Percentiles rank a stretch among this genome's conserved stretches.
These are phyloP conservation scores for Artemisia tridentata DNA, from an alignment of 129 eudicot species.

Conservation along the genomic window DNA sequence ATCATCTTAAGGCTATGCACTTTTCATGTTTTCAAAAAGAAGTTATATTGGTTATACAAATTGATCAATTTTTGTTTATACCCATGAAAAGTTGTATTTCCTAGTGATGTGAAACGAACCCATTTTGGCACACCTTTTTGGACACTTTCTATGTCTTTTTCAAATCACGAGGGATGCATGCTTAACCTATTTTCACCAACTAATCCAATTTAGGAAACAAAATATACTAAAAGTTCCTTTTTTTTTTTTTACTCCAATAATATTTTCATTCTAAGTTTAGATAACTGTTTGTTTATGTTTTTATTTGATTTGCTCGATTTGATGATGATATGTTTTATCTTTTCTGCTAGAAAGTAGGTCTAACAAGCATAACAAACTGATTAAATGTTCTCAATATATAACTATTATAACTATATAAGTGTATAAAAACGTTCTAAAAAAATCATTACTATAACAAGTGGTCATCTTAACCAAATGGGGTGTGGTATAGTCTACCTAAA, in stretches of 20 bases:
- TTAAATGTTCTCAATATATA: neutral
- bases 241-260: neutral
- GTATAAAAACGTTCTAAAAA: neutral
- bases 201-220: slow-evolving; percentile 18
- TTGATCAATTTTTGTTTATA: neutral
- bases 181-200: slow-evolving; percentile 22
- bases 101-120: slow-evolving; percentile 17
- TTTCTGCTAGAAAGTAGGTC: slow-evolving; percentile 21
- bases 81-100: slow-evolving; percentile 7
- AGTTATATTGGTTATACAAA: too few relatives aligned
- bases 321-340: too few relatives aligned
- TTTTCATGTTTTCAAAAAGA: too few relatives aligned
- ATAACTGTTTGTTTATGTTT: neutral
- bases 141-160: neutral
- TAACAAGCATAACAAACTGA: slow-evolving; percentile 12
- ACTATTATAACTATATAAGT: too few relatives aligned
- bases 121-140: slow-evolving; percentile 17
- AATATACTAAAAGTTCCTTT: neutral
- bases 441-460: neutral
- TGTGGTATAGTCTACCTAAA: too few relatives aligned
- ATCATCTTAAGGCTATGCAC: too few relatives aligned
- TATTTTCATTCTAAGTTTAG: neutral
- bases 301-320: neutral
- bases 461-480: slow-evolving; percentile 1
- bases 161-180: slow-evolving; percentile 31